Conservation (phyloP, 2,329 filamentous ascomycete genomes). For the Fusarium sp. region DNA sequence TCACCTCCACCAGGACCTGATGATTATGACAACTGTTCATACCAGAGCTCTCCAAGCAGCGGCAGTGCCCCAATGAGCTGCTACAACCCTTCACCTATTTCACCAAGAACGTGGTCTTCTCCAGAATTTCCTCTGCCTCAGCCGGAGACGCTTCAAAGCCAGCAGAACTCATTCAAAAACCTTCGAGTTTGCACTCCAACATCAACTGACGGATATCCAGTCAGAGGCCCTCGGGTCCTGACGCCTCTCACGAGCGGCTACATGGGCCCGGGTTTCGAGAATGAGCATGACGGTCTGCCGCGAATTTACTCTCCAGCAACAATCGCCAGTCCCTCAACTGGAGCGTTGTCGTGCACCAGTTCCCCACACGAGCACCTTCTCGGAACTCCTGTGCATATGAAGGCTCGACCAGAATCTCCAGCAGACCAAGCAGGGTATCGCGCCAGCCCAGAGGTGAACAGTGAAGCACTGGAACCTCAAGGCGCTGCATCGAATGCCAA, state of each 20-base stretch:
- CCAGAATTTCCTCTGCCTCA: conserved; percentile 42
- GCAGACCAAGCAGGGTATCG: conserved; percentile 10
- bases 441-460: conserved; percentile 24
- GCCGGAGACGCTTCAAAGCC: conserved; percentile 33
- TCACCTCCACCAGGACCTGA: conserved; percentile 54
- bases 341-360: conserved; percentile 31
- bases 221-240: conserved; percentile 31
- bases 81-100: conserved; percentile 48
- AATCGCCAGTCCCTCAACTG: conserved; percentile 25
- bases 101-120: conserved; percentile 53
- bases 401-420: conserved; percentile 17
- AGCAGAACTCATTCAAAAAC: conserved; percentile 39
- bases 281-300: conserved; percentile 35
- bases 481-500: conserved; percentile 33
- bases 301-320: conserved; percentile 21
- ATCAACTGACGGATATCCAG: conserved; percentile 37
- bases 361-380: conserved; percentile 38
- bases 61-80: conserved; percentile 38
- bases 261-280: conserved; percentile 31
- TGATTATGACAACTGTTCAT: conserved; percentile 54
- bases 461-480: conserved; percentile 19
- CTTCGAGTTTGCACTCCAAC: conserved; percentile 45
- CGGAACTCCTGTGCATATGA: conserved; percentile 30
- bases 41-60: conserved; percentile 50
- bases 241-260: conserved; percentile 34